Conservation (phyloP, 257 asterid species). For the Solanum neorickii region DNA sequence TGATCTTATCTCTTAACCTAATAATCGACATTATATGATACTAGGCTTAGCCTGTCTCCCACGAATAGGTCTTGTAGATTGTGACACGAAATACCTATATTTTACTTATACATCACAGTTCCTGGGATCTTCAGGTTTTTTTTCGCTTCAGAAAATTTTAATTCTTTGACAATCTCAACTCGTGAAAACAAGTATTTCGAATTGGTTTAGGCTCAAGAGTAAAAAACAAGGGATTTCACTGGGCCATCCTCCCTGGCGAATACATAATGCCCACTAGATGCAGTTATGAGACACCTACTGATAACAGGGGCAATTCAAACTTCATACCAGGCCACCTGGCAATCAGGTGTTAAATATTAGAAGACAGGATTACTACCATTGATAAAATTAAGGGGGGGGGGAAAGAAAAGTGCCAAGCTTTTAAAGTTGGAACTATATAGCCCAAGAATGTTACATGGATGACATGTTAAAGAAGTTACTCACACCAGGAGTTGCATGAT, state of each 20-base stretch:
- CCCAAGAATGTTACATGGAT: neutral
- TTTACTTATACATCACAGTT: neutral
- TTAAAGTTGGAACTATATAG: neutral
- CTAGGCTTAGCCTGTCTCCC: neutral
- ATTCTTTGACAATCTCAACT: neutral
- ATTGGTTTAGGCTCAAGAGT: neutral
- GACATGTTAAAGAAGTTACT: slow-evolving; percentile 16
- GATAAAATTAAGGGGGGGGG: neutral
- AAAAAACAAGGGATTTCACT: neutral
- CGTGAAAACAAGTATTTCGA: neutral
- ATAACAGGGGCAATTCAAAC: neutral
- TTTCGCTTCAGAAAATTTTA: neutral
- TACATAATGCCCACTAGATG: neutral
- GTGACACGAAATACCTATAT: neutral
- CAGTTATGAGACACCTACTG: neutral
- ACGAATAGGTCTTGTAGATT: neutral
- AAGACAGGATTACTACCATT: neutral
- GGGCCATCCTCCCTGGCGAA: neutral
- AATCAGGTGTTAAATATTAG: neutral
- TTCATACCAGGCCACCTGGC: neutral
- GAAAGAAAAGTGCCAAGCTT: neutral
- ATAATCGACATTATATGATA: neutral
- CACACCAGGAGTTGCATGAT: slow-evolving; percentile 97
- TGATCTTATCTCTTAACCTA: neutral
- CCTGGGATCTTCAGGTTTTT: neutral